Evolutionary conservation across 306 rosid species (phyloP), one percentile per base, ranked within the genome.

Genomic region (Citrullus amarus): DNA sequence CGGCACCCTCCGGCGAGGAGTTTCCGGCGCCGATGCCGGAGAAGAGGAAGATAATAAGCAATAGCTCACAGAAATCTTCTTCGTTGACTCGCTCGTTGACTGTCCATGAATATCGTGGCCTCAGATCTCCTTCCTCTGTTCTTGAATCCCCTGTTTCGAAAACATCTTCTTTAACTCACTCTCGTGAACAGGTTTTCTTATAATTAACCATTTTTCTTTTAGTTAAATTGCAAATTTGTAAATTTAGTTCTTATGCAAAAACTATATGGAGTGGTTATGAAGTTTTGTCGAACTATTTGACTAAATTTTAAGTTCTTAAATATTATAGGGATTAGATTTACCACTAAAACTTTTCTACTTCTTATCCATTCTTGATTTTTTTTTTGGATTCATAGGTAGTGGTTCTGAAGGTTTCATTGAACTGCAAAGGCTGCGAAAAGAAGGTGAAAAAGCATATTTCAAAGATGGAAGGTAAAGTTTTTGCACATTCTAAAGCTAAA

Each of bases 381-480:
- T 2, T 36, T 17, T 41, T 69, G 28, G 0, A 15, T 46, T 13
- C 17, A 70, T 44, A 90, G 96, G 88, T 84, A 51, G 96, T 90
- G 81, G 90, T 84, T 44, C 63, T 90, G 83, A 81, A 89, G 85
- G 96, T 88, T 36, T 90, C 96, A 39, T 66, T 90, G 79, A 88
- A 90, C 80, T 88, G 96, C 87, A 88, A 79, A 82, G 96, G 90
- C 3, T 90, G 96, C 14, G 96, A 86, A 84, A 92, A 86, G 75
- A 90, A 90, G 87, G 83, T 90, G 22, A 85, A 88, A 80, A 90
- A 84, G 81, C 96, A 87, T 79, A 80, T 90, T 62, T 87, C 87
- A 60, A 90, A 87, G 86, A 90, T 90, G 96, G 87, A 90, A 87
- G 96, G 94, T 90, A 18, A 39, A 7, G 46, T 0, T 63, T 75